phyloP scores from a whole-genome alignment of 192 early-diverging fungal species.

The Diversispora epigaea region DNA sequence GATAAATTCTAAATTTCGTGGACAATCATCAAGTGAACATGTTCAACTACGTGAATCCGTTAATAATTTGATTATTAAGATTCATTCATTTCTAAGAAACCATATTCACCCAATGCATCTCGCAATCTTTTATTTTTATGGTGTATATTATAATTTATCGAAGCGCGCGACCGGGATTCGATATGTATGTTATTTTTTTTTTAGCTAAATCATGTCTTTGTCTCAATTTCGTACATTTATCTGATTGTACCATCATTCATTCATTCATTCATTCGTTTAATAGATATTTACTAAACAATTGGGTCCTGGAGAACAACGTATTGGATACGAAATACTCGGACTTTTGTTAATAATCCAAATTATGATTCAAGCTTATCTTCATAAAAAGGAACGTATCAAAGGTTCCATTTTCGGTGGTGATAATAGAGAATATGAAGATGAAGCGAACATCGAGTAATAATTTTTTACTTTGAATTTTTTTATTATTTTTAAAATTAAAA shows the following conservation, averaged over 20 bases:
- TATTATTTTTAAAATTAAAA: neutral
- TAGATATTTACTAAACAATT: constrained; percentile 78
- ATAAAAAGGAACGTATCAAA: constrained; percentile 29
- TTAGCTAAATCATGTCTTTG: neutral
- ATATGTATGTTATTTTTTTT: constrained; percentile 54
- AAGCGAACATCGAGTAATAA: constrained; percentile 31
- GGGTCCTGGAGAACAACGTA: constrained; percentile 66
- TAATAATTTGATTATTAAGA: constrained; percentile 39
- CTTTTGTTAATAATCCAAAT: constrained; percentile 76
- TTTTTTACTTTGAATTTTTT: neutral
- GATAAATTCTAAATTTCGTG: constrained; percentile 13
- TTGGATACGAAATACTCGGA: constrained; percentile 85
- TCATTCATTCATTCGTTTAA: constrained; percentile 20
- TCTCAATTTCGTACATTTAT: neutral
- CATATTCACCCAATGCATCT: constrained; percentile 68
- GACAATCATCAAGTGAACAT: neutral
- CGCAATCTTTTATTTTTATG: constrained; percentile 86
- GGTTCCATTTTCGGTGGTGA: neutral
- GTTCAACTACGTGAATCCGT: constrained; percentile 11
- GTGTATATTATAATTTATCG: constrained; percentile 77
- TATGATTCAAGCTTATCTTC: constrained; percentile 55
- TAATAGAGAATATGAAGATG: constrained; percentile 23
- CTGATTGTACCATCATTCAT: neutral
- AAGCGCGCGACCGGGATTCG: constrained; percentile 78
- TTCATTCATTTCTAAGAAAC: constrained; percentile 49